phyloP scores from a whole-genome alignment of 1,284 basidiomycete species.

The Malassezia restricta region DNA sequence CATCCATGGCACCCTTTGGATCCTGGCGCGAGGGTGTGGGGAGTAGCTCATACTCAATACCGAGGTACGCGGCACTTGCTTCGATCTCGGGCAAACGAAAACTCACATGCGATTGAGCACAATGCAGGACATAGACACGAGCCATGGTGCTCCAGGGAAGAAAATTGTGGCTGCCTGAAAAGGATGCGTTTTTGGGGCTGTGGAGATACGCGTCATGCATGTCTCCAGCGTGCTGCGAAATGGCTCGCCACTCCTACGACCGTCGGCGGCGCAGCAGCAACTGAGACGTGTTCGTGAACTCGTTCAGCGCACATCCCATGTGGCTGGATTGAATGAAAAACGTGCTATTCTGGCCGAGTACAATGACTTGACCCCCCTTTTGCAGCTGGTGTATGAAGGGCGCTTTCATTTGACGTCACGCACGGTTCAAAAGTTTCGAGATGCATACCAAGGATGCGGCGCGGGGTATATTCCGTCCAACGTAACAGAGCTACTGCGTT shows the following conservation, averaged over 20 bases:
- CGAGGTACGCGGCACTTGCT: conserved; percentile 27
- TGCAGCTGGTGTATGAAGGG: not conserved
- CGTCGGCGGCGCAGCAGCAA: not conserved
- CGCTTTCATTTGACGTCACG: not conserved
- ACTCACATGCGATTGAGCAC: conserved; percentile 26
- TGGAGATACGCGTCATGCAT: no score
- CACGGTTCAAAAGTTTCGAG: not conserved
- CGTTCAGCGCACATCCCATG: not conserved
- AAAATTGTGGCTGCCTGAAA: not conserved
- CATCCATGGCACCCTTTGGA: conserved; percentile 7
- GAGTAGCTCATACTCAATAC: conserved; percentile 29
- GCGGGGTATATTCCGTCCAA: not conserved
- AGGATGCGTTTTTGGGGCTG: not conserved
- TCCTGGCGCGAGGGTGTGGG: conserved; percentile 19
- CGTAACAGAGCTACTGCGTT: not conserved
- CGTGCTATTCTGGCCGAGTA: not conserved
- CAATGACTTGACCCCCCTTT: conserved; percentile 1
- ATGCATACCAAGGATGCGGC: no score
- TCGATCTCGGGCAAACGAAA: conserved; percentile 38
- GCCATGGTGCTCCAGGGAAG: not conserved
- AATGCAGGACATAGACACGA: conserved; percentile 35
- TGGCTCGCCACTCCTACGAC: not conserved
- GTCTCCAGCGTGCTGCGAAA: not conserved
- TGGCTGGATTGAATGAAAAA: not conserved
- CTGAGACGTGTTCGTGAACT: not conserved